Base-by-base conservation (phyloP, 2,329 filamentous ascomycete genomes). In the Lecanoromycetidae sp. region DNA sequence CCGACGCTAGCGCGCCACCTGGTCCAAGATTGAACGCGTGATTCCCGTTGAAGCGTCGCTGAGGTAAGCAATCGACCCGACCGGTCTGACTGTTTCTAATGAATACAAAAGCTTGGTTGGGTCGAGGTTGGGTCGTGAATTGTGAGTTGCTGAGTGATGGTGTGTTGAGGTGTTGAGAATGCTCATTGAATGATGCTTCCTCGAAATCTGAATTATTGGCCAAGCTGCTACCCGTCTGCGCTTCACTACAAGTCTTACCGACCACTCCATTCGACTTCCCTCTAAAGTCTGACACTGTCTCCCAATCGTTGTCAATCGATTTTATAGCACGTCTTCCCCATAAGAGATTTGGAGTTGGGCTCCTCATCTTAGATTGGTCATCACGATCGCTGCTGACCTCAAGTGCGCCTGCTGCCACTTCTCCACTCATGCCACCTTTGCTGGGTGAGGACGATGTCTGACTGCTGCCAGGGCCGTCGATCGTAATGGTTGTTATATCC, bases 121-220 rank as follows among this genome's bases (percentile, higher is more conserved):
- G 50, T 44, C 53, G 35, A 9, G 51, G 51, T 23, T 46, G 51
- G 13, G 33, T 29, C 6, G 41, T 40, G 32, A 48, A 40, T 25
- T 35, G 34, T 29, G 41, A 19, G 25, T 22, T 15, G 13, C 10
- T 15, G 6, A 23, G 12, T 27, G 6, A 19, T 8, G 30, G 9
- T 10, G 19, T n/a, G 4, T 19, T 26, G 17, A 19, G 32, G 26
- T 25, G 22, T 35, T 15, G 15, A 12, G n/a, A n/a, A 23, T 33
- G 23, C 19, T 36, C 39, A 22, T 25, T 32, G 12, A 41, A 9
- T 25, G 44, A 48, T 12, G 39, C 19, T 12, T 22, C 37, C 4
- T 47, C 56, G 43, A 50, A 54, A 27, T 56, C 57, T 20, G 57
- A 58, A 27, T 51, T 55, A 43, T 58, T 52, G 15, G 57, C 57